Percentiles rank a stretch among this genome's conserved stretches.
Conservation (phyloP, 257 asterid genomes). For the Striga asiatica region DNA sequence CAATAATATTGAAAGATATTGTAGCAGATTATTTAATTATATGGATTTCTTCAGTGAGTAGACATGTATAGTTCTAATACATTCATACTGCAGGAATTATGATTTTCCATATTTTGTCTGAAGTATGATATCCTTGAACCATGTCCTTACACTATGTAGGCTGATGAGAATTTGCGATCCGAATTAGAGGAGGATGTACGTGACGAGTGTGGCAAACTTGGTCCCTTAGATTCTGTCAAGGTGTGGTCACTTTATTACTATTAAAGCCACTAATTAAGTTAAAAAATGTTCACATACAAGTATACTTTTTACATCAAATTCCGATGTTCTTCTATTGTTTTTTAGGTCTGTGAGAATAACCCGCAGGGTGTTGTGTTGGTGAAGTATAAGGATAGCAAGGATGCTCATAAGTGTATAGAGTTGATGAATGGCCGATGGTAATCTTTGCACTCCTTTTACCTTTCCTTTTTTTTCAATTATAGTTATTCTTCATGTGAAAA, state of each 20-base stretch:
- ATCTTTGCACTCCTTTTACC: neutral
- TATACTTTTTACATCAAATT: neutral
- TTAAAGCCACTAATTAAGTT: neutral
- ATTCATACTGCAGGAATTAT: neutral
- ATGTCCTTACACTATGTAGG: conserved; percentile 29
- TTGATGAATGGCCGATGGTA: conserved; percentile 93
- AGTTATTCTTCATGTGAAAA: neutral
- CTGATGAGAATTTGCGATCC: conserved; percentile 53
- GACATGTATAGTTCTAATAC: neutral
- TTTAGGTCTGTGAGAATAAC: conserved; percentile 80
- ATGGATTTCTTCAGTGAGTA: neutral
- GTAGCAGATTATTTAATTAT: neutral
- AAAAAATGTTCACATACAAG: neutral
- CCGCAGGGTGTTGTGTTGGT: conserved; percentile 89
- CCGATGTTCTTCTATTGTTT: conserved; percentile 10
- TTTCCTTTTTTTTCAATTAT: neutral
- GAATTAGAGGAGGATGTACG: conserved; percentile 78
- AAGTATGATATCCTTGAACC: neutral
- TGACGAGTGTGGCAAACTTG: conserved; percentile 80
- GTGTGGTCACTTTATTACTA: conserved; percentile 18
- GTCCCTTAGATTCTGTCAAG: conserved; percentile 80
- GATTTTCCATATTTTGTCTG: neutral
- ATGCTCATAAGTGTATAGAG: conserved; percentile 84
- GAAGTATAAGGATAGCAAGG: conserved; percentile 64
- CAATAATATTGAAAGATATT: neutral